phyloP scores from a whole-genome alignment of 2,329 filamentous ascomycete genomes.

The Xylariaceae sp. region DNA sequence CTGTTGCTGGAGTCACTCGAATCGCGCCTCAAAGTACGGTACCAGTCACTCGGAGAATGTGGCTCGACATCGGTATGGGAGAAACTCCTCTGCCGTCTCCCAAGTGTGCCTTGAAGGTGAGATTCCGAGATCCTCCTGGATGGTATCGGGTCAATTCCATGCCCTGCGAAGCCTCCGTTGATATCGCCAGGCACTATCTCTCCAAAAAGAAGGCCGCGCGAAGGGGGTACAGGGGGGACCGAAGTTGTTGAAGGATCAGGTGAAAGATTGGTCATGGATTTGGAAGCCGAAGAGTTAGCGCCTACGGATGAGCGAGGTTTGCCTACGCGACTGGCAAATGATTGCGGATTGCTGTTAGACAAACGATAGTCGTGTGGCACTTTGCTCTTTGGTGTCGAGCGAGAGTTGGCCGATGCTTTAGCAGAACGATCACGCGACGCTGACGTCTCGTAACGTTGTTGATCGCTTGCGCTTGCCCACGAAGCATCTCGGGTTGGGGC shows the following conservation, averaged over 20 bases:
- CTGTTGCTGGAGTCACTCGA: slow-evolving; percentile 15
- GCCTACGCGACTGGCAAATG: slow-evolving; percentile 56
- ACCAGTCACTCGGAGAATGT: slow-evolving; percentile 57
- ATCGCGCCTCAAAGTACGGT: slow-evolving; percentile 22
- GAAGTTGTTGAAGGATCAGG: slow-evolving; percentile 28
- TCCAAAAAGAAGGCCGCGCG: slow-evolving; percentile 63
- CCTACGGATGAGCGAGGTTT: slow-evolving; percentile 44
- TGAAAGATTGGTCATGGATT: slow-evolving; percentile 41
- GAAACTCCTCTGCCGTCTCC: slow-evolving; percentile 48
- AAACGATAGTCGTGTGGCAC: slow-evolving; percentile 47
- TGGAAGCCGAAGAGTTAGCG: slow-evolving; percentile 36
- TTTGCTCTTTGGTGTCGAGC: slow-evolving; percentile 43
- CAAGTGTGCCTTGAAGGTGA: slow-evolving; percentile 52
- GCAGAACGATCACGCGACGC: slow-evolving; percentile 30
- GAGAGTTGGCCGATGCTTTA: slow-evolving; percentile 26
- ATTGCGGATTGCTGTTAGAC: slow-evolving; percentile 49
- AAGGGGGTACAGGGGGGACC: slow-evolving; percentile 29
- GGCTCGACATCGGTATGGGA: slow-evolving; percentile 57
- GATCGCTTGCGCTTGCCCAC: slow-evolving; percentile 29
- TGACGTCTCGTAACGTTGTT: slow-evolving; percentile 38
- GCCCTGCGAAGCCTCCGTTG: slow-evolving; percentile 50
- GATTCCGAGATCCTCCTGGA: slow-evolving; percentile 68
- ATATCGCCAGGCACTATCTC: slow-evolving; percentile 63
- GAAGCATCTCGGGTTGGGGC: slow-evolving; percentile 6
- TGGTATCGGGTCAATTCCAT: slow-evolving; percentile 54